These are phyloP conservation scores for Asparagopsis taxiformis DNA, from an alignment of 31 red algal species.

Conservation along the genomic window DNA sequence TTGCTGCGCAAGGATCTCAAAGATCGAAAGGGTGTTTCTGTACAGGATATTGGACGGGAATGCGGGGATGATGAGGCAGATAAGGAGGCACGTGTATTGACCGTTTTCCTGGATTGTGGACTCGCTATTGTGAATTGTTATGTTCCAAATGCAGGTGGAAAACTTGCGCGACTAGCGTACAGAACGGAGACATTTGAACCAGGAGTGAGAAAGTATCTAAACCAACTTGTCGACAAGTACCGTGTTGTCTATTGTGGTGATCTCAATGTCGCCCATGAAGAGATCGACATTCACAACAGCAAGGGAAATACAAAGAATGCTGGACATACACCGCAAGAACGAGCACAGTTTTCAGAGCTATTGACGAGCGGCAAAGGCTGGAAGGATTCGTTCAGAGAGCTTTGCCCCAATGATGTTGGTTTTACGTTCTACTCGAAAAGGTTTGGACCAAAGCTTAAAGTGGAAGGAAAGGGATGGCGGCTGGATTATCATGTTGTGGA, in stretches of 20 bases:
- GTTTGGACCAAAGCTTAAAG: slow-evolving; percentile 40
- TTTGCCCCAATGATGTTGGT: slow-evolving; percentile 19
- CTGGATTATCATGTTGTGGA: slow-evolving; percentile 83
- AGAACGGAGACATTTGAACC: slow-evolving; percentile 68
- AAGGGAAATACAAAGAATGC: slow-evolving; percentile 69
- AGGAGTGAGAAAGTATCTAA: slow-evolving; percentile 48
- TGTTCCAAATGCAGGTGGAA: slow-evolving; percentile 78
- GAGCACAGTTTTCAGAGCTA: slow-evolving; percentile 60
- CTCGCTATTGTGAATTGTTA: slow-evolving; percentile 70
- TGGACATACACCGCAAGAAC: slow-evolving; percentile 75
- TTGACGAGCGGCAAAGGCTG: slow-evolving; percentile 26
- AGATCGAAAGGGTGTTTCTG: background rate
- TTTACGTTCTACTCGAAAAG: slow-evolving; percentile 78
- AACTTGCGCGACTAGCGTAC: slow-evolving; percentile 56
- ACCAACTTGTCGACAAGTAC: slow-evolving; percentile 9
- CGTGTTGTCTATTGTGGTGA: slow-evolving; percentile 76
- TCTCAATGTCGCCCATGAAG: slow-evolving; percentile 83
- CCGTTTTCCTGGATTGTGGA: slow-evolving; percentile 18
- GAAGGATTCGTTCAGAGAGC: slow-evolving; percentile 37
- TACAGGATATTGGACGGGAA: slow-evolving; percentile 21
- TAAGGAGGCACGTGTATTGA: slow-evolving; percentile 63
- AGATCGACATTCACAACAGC: slow-evolving; percentile 80
- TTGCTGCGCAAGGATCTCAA: slow-evolving; percentile 28
- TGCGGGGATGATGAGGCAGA: slow-evolving; percentile 44
- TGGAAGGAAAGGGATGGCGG: slow-evolving; percentile 80